Percentiles rank a stretch among this genome's conserved stretches.
phyloP scores from a whole-genome alignment of 2,329 filamentous ascomycete genomes.

The Diplodia seriata region DNA sequence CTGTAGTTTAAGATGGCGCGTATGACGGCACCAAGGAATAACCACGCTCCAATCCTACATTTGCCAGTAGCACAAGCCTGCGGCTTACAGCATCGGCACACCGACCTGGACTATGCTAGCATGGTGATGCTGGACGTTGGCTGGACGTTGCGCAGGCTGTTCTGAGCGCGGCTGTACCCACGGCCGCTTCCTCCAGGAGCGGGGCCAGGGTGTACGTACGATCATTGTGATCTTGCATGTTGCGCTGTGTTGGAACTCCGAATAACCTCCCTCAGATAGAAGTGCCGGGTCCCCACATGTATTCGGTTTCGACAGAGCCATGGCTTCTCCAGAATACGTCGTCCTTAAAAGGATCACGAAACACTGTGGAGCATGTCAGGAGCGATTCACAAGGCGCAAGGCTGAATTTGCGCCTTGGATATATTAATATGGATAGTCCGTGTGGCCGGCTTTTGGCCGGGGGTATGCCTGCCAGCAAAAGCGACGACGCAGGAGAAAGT shows the following conservation, averaged over 20 bases:
- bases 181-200: not conserved
- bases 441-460: not conserved
- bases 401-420: not conserved
- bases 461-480: not conserved
- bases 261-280: slow-evolving; percentile 7
- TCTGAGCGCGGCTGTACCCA: slow-evolving; percentile 1
- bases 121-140: not conserved
- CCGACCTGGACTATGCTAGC: not conserved
- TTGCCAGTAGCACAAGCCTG: not conserved
- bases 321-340: slow-evolving; percentile 1
- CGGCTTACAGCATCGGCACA: not conserved
- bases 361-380: not conserved
- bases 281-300: slow-evolving; percentile 15
- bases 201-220: not conserved
- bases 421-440: not conserved
- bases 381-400: not conserved
- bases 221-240: not conserved
- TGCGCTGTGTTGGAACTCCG: not conserved
- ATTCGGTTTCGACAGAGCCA: not conserved
- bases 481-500: not conserved
- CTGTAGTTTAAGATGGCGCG: not conserved
- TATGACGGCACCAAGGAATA: not conserved
- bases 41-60: not conserved
- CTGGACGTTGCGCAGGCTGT: slow-evolving; percentile 18
- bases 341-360: not conserved